Base-by-base conservation (phyloP, 768 basidiomycete species). In the Chiua virens region DNA sequence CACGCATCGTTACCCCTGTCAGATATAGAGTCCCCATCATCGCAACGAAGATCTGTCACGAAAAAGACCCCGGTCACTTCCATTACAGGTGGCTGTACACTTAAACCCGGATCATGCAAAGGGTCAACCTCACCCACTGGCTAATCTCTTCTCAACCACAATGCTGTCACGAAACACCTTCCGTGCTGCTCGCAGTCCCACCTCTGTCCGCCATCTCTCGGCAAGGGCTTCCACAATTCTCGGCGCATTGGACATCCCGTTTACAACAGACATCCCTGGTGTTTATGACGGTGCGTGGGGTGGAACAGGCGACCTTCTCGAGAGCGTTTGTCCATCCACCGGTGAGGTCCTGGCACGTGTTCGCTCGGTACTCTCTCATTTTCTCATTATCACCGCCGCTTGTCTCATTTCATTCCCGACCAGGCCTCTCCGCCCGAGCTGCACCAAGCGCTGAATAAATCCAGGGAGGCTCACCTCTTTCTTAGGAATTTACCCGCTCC, bases 401-500 rank as follows among this genome's bases (percentile, higher is more conserved):
- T 28, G 48, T 51, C 54, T 61, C 30, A 67, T 55, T 17, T 59
- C 30, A 67, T 55, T n/a, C 27, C 40, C 22, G 30, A 49, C 10
- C 53, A 87, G 82, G 86, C 89, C 1, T 82, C 86, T 9, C 82
- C 84, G 9, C 70, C 78, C 49, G 95, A 98, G 62, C 76, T 94
- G 4, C 79, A 86, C 48, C 71, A 75, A 17, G 80, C 86, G 4
- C 65, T 98, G 52, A 77, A 77, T 50, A 85, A 80, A 56, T 78
- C 90, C 13, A 76, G 85, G 39, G 87, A 89, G 45, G 95, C 94
- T 6, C 87, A 86, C 64, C 69, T 72, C 8, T 59, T 72, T 52
- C 86, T 96, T 68, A 78, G 92, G 70, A 78, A 74, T 53, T 75
- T 94, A 30, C 92, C 95, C 42, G 91, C 91, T 13, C 96, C 95